A percentile compares a stretch with the other conserved stretches of the same genome.
These are phyloP conservation scores for Tuber melanosporum DNA, from an alignment of 495 filamentous ascomycete genomes.

Conservation along the genomic window DNA sequence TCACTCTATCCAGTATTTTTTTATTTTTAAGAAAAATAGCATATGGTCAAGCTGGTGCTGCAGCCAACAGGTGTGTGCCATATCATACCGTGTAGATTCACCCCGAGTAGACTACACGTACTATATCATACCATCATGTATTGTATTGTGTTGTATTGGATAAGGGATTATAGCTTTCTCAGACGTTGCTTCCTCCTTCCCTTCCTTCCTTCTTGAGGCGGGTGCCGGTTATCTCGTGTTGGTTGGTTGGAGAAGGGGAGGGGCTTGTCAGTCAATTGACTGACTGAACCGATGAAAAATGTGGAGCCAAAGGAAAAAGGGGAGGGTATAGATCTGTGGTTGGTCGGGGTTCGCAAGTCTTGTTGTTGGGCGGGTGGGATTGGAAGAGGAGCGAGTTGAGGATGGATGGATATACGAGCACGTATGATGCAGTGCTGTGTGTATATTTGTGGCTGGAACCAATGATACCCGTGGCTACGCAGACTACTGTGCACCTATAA, in stretches of 20 bases:
- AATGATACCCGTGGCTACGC: not conserved
- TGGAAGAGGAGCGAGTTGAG: not conserved
- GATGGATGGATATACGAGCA: too few relatives aligned
- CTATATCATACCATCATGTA: not conserved
- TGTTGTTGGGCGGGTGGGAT: not conserved
- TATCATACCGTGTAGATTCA: not conserved
- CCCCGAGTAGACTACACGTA: not conserved
- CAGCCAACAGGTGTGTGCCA: not conserved
- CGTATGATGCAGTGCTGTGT: too few relatives aligned
- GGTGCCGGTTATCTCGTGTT: not conserved
- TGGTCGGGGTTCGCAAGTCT: not conserved
- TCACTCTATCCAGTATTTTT: not conserved
- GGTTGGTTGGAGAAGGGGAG: not conserved
- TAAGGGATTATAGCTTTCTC: not conserved
- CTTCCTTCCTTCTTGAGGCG: not conserved
- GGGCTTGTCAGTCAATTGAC: not conserved
- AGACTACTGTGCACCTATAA: not conserved
- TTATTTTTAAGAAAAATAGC: not conserved
- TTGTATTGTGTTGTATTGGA: not conserved
- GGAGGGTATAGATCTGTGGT: not conserved
- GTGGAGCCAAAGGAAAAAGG: not conserved
- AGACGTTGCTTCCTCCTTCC: not conserved
- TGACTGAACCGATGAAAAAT: not conserved
- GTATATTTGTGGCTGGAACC: not conserved
- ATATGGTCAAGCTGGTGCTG: not conserved